Percentiles rank a stretch among this genome's conserved stretches.
phyloP scores from a whole-genome alignment of 345 rosid genomes.

The Lagerstroemia speciosa region DNA sequence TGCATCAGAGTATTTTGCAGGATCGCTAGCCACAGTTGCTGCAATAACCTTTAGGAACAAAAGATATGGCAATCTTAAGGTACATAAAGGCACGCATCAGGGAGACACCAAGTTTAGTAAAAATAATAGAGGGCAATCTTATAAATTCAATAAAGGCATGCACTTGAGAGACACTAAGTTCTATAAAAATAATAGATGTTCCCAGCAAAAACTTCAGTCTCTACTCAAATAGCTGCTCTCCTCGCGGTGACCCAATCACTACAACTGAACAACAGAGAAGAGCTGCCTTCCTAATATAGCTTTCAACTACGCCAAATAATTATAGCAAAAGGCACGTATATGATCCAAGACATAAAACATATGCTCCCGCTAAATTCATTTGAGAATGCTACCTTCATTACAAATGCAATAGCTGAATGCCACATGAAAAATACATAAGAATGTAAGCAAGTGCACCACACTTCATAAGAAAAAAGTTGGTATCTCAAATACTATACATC shows the following conservation, averaged over 20 bases:
- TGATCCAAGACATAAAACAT: not conserved
- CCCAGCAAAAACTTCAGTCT: not conserved
- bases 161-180: not conserved
- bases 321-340: not conserved
- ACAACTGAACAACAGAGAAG: not conserved
- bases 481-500: not conserved
- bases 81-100: not conserved
- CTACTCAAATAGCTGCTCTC: not conserved
- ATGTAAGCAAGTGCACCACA: not conserved
- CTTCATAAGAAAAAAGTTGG: not conserved
- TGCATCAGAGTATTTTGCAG: slow-evolving; percentile 68
- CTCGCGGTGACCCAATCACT: not conserved
- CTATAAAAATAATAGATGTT: not conserved
- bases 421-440: not conserved
- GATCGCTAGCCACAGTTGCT: slow-evolving; percentile 72
- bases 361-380: not conserved
- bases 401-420: not conserved
- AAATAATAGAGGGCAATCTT: not conserved
- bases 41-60: slow-evolving; percentile 60
- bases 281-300: not conserved
- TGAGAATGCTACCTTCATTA: not conserved
- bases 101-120: not conserved
- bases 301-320: not conserved
- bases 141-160: not conserved
- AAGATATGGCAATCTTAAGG: not conserved